These are phyloP conservation scores for Daedalea quercina DNA, from an alignment of 768 basidiomycete genomes.

Conservation along the genomic window DNA sequence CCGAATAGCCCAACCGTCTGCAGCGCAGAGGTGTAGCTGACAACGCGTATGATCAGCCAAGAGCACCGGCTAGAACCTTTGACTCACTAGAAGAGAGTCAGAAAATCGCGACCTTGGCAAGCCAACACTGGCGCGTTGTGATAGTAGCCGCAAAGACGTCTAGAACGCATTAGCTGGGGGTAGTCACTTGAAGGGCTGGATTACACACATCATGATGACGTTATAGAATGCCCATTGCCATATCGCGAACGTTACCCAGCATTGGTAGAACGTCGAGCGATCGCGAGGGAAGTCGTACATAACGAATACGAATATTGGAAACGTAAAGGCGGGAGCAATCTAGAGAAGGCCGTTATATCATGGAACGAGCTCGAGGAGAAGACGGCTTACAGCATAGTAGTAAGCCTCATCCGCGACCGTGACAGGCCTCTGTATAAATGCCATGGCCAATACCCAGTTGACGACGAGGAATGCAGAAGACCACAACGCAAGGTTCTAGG, in stretches of 20 bases:
- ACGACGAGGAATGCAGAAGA: slow-evolving; percentile 56
- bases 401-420: slow-evolving; percentile 52
- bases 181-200: neutral
- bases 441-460: slow-evolving; percentile 62
- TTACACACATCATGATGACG: slow-evolving; percentile 38
- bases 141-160: slow-evolving; percentile 39
- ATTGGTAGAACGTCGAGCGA: slow-evolving; percentile 52
- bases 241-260: slow-evolving; percentile 46
- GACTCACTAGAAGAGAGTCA: slow-evolving; percentile 31
- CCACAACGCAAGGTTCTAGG: slow-evolving; percentile 50
- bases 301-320: slow-evolving; percentile 60
- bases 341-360: slow-evolving; percentile 12
- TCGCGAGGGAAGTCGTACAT: slow-evolving; percentile 69
- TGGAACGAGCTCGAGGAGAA: neutral
- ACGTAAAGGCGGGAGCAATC: slow-evolving; percentile 52
- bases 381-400: slow-evolving; percentile 42
- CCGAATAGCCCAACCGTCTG: slow-evolving; percentile 72
- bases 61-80: neutral
- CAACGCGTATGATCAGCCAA: slow-evolving; percentile 22
- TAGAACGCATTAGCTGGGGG: slow-evolving; percentile 9
- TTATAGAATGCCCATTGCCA: slow-evolving; percentile 66
- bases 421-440: slow-evolving; percentile 39
- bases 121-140: slow-evolving; percentile 20
- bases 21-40: slow-evolving; percentile 30
- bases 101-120: slow-evolving; percentile 39